Percentiles rank a stretch among this genome's conserved stretches.
Conservation (phyloP, 2,329 filamentous ascomycete genomes). For the Paecilomyces dactylethromorphus region DNA sequence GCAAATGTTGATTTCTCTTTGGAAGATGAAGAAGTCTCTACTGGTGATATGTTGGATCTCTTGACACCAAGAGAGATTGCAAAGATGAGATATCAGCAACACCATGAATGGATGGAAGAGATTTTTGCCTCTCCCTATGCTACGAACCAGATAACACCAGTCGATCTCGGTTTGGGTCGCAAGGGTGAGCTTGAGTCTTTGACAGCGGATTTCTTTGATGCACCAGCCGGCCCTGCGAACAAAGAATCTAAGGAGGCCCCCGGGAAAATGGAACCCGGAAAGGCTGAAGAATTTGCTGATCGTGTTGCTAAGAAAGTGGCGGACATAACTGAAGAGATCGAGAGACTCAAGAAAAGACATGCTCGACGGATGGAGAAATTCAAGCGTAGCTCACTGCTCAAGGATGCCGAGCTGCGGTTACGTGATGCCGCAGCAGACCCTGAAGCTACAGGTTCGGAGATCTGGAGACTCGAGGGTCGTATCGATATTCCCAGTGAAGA, state of each 20-base stretch:
- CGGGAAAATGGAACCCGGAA: constrained; percentile 62
- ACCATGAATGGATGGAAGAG: constrained; percentile 99
- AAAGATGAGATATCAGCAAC: constrained; percentile 78
- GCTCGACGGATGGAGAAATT: constrained; percentile 68
- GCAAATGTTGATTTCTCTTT: constrained; percentile 45
- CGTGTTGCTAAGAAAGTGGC: constrained; percentile 66
- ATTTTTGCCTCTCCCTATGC: constrained; percentile 85
- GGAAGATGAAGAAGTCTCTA: constrained; percentile 82
- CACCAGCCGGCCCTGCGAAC: constrained; percentile 33
- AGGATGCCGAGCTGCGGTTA: constrained; percentile 69
- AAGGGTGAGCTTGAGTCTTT: constrained; percentile 75
- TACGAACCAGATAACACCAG: constrained; percentile 75
- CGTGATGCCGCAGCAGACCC: constrained; percentile 56
- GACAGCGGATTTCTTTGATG: constrained; percentile 79
- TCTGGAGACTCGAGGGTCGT: constrained; percentile 58
- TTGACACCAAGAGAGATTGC: constrained; percentile 87
- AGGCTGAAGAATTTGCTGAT: constrained; percentile 77
- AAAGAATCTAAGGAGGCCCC: constrained; percentile 23
- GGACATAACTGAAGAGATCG: constrained; percentile 72
- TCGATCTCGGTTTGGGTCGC: constrained; percentile 78
- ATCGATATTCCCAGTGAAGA: constrained; percentile 26
- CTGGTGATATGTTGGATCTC: constrained; percentile 84
- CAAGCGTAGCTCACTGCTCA: constrained; percentile 62
- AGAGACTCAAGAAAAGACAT: constrained; percentile 75
- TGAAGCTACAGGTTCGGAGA: constrained; percentile 50